Evolutionary conservation across 768 basidiomycete species (phyloP).

Genomic region (Leccinum olivaceopallidum): DNA sequence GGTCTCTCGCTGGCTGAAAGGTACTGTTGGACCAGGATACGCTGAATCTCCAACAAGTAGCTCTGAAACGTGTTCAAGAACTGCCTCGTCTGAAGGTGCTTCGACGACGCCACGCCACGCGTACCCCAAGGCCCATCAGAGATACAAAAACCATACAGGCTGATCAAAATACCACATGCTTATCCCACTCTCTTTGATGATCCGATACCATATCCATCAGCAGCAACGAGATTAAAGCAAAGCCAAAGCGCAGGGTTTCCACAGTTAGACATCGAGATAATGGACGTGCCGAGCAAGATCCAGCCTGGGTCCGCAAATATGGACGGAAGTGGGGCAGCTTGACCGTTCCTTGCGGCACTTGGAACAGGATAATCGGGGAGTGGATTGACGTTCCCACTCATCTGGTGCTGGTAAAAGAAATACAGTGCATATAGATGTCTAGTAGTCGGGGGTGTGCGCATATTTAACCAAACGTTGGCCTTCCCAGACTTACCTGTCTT

Average conservation of each 20-base stretch:
- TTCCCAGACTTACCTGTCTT: conserved; percentile 65
- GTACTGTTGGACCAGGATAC: conserved; percentile 77
- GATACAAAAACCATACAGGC: not conserved
- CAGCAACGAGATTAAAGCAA: conserved; percentile 47
- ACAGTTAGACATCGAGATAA: conserved; percentile 94
- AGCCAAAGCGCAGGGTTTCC: conserved; percentile 76
- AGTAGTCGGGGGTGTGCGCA: conserved; percentile 7
- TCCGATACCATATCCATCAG: conserved; percentile 97
- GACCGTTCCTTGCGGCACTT: conserved; percentile 8
- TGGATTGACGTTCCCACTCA: conserved; percentile 44
- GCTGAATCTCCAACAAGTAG: conserved; percentile 81
- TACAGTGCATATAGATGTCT: conserved; percentile 91
- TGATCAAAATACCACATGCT: conserved; percentile 57
- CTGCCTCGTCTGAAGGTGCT: conserved; percentile 91
- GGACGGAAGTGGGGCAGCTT: conserved; percentile 39
- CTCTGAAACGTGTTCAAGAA: conserved; percentile 84
- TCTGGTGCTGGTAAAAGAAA: conserved; percentile 84
- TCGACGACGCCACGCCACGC: conserved; percentile 82
- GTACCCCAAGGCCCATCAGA: not conserved
- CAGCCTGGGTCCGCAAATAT: conserved; percentile 93
- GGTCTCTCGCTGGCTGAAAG: conserved; percentile 81
- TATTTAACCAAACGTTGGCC: not conserved
- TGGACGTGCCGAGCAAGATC: conserved; percentile 75
- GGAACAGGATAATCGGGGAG: conserved; percentile 40
- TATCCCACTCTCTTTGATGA: conserved; percentile 94